Conservation (phyloP, 2,329 filamentous ascomycete genomes). For the Trichophyton rubrum region DNA sequence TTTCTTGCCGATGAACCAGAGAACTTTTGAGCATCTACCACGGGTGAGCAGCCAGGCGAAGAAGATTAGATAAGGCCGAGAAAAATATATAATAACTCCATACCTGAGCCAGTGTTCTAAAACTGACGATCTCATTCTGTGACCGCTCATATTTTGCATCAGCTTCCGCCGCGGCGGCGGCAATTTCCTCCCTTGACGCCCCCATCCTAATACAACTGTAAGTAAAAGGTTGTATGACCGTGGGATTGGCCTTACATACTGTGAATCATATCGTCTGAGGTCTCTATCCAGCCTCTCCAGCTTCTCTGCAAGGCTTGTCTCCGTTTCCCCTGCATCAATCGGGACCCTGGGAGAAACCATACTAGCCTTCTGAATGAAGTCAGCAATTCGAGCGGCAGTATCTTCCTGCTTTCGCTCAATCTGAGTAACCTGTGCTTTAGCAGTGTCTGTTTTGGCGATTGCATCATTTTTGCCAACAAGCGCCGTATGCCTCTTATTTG, state of each 20-base stretch:
- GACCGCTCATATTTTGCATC: constrained; percentile 27
- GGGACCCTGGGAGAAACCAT: constrained; percentile 46
- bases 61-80: constrained; percentile 7
- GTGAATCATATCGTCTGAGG: constrained; percentile 44
- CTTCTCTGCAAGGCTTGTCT: constrained; percentile 38
- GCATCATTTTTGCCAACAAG: constrained; percentile 52
- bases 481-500: constrained; percentile 41
- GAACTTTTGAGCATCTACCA: constrained; percentile 43
- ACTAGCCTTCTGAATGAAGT: constrained; percentile 45
- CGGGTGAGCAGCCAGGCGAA: background rate
- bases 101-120: constrained; percentile 30
- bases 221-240: constrained; percentile 20
- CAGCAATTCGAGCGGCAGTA: constrained; percentile 38
- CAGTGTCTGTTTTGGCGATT: constrained; percentile 40
- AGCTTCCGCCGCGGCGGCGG: constrained; percentile 33
- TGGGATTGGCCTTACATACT: constrained; percentile 21
- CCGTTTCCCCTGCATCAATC: constrained; percentile 53
- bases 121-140: constrained; percentile 26
- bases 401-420: constrained; percentile 39
- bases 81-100: background rate
- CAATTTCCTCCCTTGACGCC: constrained; percentile 53
- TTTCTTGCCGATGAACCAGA: constrained; percentile 54
- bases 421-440: constrained; percentile 35
- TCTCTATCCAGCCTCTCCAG: constrained; percentile 44
- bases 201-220: constrained; percentile 38